phyloP scores from a whole-genome alignment of 495 filamentous ascomycete genomes.

The Parachaetomium inaequale region DNA sequence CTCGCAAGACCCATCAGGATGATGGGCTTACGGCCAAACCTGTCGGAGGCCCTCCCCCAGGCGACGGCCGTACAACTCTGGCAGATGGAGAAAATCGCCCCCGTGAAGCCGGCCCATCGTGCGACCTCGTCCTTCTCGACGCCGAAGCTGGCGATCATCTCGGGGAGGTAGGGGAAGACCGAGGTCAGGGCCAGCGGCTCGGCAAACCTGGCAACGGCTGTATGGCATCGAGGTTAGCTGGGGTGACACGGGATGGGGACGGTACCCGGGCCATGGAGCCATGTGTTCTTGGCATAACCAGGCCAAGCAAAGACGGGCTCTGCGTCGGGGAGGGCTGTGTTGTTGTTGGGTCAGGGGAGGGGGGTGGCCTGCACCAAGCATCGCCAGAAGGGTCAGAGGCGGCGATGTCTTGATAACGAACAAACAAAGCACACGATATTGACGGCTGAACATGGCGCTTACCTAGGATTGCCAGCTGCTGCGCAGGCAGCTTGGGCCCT shows the following conservation, averaged over 20 bases:
- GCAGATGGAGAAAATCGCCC: constrained; percentile 66
- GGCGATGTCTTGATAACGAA: not conserved
- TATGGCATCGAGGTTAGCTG: constrained; percentile 10
- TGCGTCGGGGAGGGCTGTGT: not conserved
- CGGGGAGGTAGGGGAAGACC: constrained; percentile 84
- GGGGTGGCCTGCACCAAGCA: not conserved
- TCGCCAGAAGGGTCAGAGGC: not conserved
- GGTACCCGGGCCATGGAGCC: constrained; percentile 12
- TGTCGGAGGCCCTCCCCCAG: constrained; percentile 78
- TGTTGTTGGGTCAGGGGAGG: not conserved
- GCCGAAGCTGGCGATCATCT: constrained; percentile 79
- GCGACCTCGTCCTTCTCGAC: constrained; percentile 69
- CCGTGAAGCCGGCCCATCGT: constrained; percentile 70
- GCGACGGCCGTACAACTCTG: constrained; percentile 70
- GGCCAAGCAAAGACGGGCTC: not conserved
- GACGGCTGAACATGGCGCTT: constrained; percentile 27
- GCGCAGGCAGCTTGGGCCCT: constrained; percentile 43
- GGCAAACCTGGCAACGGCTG: constrained; percentile 76
- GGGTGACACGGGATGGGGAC: constrained; percentile 24
- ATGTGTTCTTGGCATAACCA: not conserved
- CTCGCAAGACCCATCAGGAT: constrained; percentile 66
- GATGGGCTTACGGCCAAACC: constrained; percentile 67
- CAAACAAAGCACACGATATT: not conserved
- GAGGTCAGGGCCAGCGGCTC: constrained; percentile 82
- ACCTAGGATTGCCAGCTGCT: constrained; percentile 62